Percentiles rank a stretch among this genome's conserved stretches.
These are phyloP conservation scores for Apophysomyces ossiformis DNA, from an alignment of 371 early-diverging fungal genomes.

Conservation along the genomic window DNA sequence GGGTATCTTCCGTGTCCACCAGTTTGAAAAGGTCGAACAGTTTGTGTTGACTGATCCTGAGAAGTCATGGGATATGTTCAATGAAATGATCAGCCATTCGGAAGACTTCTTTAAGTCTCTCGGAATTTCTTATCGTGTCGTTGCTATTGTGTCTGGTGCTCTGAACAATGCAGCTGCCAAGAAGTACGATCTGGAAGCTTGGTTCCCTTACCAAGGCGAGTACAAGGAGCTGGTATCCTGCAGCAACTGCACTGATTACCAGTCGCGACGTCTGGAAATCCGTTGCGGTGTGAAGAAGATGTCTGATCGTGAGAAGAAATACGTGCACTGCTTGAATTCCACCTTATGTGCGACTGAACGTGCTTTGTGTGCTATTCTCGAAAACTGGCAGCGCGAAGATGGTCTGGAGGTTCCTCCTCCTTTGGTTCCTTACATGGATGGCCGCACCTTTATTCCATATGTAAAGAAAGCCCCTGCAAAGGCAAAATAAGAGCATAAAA, in stretches of 20 bases:
- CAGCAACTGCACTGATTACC: conserved; percentile 99
- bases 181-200: conserved; percentile 99
- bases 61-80: conserved; percentile 97
- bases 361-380: conserved; percentile 97
- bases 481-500: conserved; percentile 27
- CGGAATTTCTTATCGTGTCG: conserved; percentile 95
- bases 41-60: conserved; percentile 97
- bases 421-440: conserved; percentile 94
- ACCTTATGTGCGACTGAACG: conserved; percentile 99
- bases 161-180: conserved; percentile 99
- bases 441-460: conserved; percentile 90
- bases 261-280: conserved; percentile 95
- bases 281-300: conserved; percentile 97
- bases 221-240: conserved; percentile 99
- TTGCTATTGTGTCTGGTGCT: conserved; percentile 97
- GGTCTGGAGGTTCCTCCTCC: conserved; percentile 90
- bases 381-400: conserved; percentile 96
- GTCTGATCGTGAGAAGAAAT: conserved; percentile 95
- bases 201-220: conserved; percentile 98
- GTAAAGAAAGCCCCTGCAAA: conserved; percentile 53
- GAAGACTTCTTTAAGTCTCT: conserved; percentile 98
- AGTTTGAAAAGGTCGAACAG: conserved; percentile 99
- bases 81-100: conserved; percentile 94
- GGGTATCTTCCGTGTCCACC: conserved; percentile 99
- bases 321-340: conserved; percentile 99